Conservation (phyloP, 2,329 filamentous ascomycete species). For the Eutypella sp. region DNA sequence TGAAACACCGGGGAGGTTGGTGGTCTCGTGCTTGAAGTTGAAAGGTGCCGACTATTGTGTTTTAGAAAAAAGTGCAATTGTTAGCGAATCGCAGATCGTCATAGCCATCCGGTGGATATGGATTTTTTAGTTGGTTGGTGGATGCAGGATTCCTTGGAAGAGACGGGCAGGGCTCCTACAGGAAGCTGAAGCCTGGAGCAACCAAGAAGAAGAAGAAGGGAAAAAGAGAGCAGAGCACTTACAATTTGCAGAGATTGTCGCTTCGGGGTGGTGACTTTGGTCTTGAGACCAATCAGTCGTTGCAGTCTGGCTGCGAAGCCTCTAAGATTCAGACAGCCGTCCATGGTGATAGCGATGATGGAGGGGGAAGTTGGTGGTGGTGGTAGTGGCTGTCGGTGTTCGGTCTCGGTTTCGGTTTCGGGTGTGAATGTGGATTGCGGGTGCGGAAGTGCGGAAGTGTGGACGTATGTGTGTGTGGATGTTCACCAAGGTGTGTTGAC, state of each 20-base stretch:
- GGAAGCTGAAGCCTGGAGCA: too few relatives aligned
- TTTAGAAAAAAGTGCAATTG: too few relatives aligned
- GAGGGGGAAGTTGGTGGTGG: background rate
- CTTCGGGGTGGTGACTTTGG: conserved; percentile 15
- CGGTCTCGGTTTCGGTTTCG: background rate
- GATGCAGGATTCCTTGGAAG: too few relatives aligned
- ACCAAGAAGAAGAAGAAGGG: too few relatives aligned
- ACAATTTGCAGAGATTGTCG: conserved; percentile 23
- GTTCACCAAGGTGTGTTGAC: too few relatives aligned
- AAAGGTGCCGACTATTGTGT: conserved; percentile 52
- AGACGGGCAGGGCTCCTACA: too few relatives aligned
- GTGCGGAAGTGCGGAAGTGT: too few relatives aligned
- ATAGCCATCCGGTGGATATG: conserved; percentile 16
- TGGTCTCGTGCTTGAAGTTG: conserved; percentile 51
- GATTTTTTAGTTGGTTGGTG: background rate
- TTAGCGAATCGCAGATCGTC: background rate
- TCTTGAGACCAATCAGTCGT: conserved; percentile 17
- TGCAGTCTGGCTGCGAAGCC: conserved; percentile 19
- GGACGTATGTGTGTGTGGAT: too few relatives aligned
- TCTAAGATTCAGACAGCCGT: conserved; percentile 17
- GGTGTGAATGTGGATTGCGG: too few relatives aligned
- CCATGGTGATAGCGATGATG: conserved; percentile 9
- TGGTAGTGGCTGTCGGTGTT: background rate
- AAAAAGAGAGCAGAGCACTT: too few relatives aligned
- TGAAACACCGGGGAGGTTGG: conserved; percentile 49